Evolutionary conservation across 73 alveolate genomes (phyloP).

Genomic region (Tetrahymena malaccensis): DNA sequence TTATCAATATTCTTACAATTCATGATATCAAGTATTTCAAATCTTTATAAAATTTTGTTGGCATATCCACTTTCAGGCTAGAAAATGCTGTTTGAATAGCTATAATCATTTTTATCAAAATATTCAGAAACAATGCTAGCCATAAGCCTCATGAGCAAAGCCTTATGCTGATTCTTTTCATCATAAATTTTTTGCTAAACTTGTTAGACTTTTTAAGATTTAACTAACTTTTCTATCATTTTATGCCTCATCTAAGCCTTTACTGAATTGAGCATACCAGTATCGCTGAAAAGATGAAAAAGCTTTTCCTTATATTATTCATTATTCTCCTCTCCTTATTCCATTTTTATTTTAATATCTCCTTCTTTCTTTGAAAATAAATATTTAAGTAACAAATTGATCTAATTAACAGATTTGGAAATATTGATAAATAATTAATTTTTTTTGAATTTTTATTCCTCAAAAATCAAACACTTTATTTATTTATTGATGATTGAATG

Average conservation of each 20-base stretch:
- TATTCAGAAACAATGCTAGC: slow-evolving; percentile 41
- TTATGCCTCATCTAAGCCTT: slow-evolving; percentile 32
- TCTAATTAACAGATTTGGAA: background rate
- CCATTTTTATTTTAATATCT: background rate
- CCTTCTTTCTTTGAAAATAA: background rate
- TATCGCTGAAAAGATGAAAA: background rate
- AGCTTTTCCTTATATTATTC: background rate
- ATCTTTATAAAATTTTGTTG: slow-evolving; percentile 1
- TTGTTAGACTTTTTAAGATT: slow-evolving; percentile 7
- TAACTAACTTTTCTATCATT: slow-evolving; percentile 13
- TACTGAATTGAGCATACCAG: slow-evolving; percentile 30
- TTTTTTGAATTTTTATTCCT: background rate
- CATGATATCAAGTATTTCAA: slow-evolving; percentile 8
- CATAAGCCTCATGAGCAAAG: slow-evolving; percentile 21
- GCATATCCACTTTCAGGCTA: slow-evolving; percentile 31
- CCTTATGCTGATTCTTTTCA: background rate
- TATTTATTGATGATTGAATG: background rate
- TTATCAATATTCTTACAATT: background rate
- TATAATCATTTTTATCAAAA: background rate
- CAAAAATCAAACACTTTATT: background rate
- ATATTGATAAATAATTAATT: background rate
- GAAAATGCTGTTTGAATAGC: slow-evolving; percentile 14
- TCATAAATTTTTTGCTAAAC: slow-evolving; percentile 17
- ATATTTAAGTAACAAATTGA: background rate
- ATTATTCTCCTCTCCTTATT: background rate